Evolutionary conservation across 352 stramenopile species (phyloP).

Genomic region (Pythium rishiriense): DNA sequence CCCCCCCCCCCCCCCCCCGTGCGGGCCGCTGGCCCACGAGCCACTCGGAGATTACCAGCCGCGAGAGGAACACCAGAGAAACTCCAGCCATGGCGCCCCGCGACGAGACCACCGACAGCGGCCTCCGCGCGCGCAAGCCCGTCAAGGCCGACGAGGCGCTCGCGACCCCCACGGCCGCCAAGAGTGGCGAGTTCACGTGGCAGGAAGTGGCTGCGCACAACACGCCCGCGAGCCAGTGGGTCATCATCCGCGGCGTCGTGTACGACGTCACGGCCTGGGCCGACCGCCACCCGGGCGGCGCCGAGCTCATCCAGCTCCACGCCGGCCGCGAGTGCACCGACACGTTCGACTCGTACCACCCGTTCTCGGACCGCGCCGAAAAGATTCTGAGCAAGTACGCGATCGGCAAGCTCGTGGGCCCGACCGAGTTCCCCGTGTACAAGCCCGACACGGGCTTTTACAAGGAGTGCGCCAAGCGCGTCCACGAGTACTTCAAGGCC

Average conservation of each 20-base stretch:
- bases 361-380: conserved; percentile 81
- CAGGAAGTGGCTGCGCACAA: conserved; percentile 95
- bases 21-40: conserved; percentile 1
- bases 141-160: conserved; percentile 20
- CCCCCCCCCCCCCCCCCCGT: too few relatives aligned
- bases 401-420: conserved; percentile 76
- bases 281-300: conserved; percentile 80
- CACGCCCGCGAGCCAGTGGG: conserved; percentile 95
- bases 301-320: conserved; percentile 80
- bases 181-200: conserved; percentile 85
- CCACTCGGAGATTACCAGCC: conserved; percentile 19
- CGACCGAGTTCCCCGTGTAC: conserved; percentile 88
- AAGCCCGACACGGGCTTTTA: conserved; percentile 92
- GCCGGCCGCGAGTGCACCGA: conserved; percentile 82
- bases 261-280: conserved; percentile 92
- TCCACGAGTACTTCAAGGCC: conserved; percentile 88
- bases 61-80: conserved; percentile 15
- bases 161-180: conserved; percentile 12
- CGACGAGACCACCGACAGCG: conserved; percentile 22
- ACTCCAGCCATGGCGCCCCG: conserved; percentile 25
- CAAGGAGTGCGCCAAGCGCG: conserved; percentile 79
- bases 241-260: conserved; percentile 93
- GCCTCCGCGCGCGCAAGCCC: conserved; percentile 64
- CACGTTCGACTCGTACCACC: conserved; percentile 92
- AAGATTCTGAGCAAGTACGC: conserved; percentile 86